Evolutionary conservation across 495 filamentous ascomycete genomes (phyloP).

Genomic region (Xylaria sp.): DNA sequence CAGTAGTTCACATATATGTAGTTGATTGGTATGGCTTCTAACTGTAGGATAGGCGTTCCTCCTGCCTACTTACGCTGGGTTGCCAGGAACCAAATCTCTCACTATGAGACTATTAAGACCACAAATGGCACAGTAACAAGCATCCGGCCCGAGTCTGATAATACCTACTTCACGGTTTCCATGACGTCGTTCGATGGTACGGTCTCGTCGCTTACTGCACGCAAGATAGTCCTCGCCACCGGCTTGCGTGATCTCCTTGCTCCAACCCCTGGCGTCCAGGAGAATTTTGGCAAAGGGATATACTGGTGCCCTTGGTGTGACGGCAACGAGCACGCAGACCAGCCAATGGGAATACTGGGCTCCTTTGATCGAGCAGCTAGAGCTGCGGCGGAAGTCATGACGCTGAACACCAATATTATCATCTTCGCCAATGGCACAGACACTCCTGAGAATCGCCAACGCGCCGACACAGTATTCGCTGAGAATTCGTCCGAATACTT

Average conservation of each 20-base stretch:
- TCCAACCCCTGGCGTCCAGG: slow-evolving; percentile 54
- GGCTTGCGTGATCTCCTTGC: slow-evolving; percentile 62
- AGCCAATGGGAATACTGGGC: slow-evolving; percentile 60
- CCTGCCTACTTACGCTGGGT: slow-evolving; percentile 58
- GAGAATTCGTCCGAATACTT: slow-evolving; percentile 55
- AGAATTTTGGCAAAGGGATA: slow-evolving; percentile 62
- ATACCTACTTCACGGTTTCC: slow-evolving; percentile 53
- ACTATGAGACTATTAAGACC: slow-evolving; percentile 55
- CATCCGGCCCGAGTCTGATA: slow-evolving; percentile 47
- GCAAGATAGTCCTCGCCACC: slow-evolving; percentile 63
- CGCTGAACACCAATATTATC: slow-evolving; percentile 48
- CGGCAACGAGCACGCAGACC: slow-evolving; percentile 63
- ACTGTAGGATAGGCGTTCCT: slow-evolving; percentile 50
- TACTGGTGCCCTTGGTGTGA: slow-evolving; percentile 70
- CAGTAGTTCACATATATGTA: neutral
- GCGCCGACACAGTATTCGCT: slow-evolving; percentile 45
- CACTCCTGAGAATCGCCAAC: slow-evolving; percentile 46
- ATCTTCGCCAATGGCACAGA: slow-evolving; percentile 63
- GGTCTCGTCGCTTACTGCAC: slow-evolving; percentile 46
- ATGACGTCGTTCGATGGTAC: slow-evolving; percentile 34
- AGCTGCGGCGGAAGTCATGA: slow-evolving; percentile 51
- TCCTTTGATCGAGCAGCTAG: slow-evolving; percentile 49
- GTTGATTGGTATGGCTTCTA: neutral
- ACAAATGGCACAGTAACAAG: slow-evolving; percentile 56
- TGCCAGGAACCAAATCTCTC: slow-evolving; percentile 57